These are phyloP conservation scores for Colletotrichum limetticola DNA, from an alignment of 2,329 filamentous ascomycete genomes.

Conservation along the genomic window DNA sequence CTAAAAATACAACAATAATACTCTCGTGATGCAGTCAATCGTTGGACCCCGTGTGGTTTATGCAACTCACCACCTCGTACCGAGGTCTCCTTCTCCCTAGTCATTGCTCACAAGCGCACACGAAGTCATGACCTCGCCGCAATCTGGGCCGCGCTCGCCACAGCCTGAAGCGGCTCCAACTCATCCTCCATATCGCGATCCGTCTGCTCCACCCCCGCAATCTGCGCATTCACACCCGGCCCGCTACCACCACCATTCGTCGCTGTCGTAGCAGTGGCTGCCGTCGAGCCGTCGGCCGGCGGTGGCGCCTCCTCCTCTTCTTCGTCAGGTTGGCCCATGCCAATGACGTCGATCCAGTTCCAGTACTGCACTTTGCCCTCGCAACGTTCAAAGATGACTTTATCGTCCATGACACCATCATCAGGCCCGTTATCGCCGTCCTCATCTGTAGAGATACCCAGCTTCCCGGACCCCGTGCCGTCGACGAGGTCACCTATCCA, in stretches of 20 bases:
- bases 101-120: background rate
- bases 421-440: slow-evolving; percentile 36
- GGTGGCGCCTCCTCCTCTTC: background rate
- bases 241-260: background rate
- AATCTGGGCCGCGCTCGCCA: slow-evolving; percentile 28
- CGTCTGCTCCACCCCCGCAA: slow-evolving; percentile 26
- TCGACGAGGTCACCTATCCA: slow-evolving; percentile 62
- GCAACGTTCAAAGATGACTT: slow-evolving; percentile 60
- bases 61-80: background rate
- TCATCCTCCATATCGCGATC: slow-evolving; percentile 35
- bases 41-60: background rate
- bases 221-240: slow-evolving; percentile 3
- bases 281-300: background rate
- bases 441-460: slow-evolving; percentile 10
- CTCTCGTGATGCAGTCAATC: background rate
- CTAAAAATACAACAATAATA: background rate
- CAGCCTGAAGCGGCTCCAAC: slow-evolving; percentile 34
- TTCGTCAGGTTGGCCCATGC: slow-evolving; percentile 51
- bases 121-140: slow-evolving; percentile 4
- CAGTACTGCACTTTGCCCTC: slow-evolving; percentile 56
- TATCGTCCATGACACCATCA: slow-evolving; percentile 58
- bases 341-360: slow-evolving; percentile 64
- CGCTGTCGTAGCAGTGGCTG: background rate
- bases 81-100: background rate
- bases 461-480: slow-evolving; percentile 52